phyloP scores from a whole-genome alignment of 108 stramenopile species.

The Cyclotella cryptica region DNA sequence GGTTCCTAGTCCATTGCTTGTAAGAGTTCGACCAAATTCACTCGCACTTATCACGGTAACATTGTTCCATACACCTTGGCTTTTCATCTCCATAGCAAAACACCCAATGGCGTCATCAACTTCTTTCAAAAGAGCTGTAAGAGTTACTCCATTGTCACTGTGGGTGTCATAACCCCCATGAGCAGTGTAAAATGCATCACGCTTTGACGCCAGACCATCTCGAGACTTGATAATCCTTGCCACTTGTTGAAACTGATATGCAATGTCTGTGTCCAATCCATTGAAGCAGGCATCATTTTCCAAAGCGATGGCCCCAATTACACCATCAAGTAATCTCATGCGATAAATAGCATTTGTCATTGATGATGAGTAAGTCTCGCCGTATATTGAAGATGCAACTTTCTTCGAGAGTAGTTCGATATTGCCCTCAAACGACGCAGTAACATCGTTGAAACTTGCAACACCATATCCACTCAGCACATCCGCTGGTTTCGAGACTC shows the following conservation, averaged over 20 bases:
- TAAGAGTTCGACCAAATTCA: conserved; percentile 49
- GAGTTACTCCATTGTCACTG: conserved; percentile 12
- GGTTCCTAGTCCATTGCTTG: conserved; percentile 52
- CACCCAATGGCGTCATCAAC: conserved; percentile 43
- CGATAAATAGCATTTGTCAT: conserved; percentile 32
- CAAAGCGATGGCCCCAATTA: conserved; percentile 6
- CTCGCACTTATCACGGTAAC: conserved; percentile 21
- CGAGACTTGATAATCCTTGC: conserved; percentile 19
- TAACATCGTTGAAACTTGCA: conserved; percentile 9
- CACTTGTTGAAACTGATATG: conserved; percentile 30
- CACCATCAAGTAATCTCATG: conserved; percentile 12
- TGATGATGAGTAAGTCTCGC: conserved; percentile 36
- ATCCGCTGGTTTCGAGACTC: conserved; percentile 41
- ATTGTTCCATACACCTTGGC: conserved; percentile 44
- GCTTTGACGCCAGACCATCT: conserved; percentile 27
- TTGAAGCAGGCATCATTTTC: conserved; percentile 24
- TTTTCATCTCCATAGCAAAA: conserved; percentile 42
- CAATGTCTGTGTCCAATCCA: conserved; percentile 23
- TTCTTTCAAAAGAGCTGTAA: conserved; percentile 20
- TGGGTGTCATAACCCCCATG: conserved; percentile 53
- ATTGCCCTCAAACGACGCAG: conserved; percentile 13
- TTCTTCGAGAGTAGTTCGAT: conserved; percentile 25
- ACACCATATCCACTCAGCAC: conserved; percentile 35
- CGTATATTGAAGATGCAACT: conserved; percentile 29
- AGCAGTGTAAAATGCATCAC: conserved; percentile 41